Evolutionary conservation across 192 early-diverging fungal genomes (phyloP).

Genomic region (Geosiphon pyriformis): DNA sequence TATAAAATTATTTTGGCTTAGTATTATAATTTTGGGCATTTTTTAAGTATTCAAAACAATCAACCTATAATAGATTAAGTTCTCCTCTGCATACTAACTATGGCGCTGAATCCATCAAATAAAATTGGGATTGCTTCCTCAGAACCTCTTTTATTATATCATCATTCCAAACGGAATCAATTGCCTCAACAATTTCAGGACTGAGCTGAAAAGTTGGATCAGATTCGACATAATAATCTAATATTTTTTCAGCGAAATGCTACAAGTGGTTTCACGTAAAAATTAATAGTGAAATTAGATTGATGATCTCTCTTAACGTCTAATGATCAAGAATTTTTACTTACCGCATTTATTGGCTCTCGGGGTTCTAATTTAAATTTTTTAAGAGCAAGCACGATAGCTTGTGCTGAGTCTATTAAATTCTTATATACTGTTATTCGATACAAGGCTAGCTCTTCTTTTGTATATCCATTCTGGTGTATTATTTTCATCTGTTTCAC

Average conservation of each 20-base stretch:
- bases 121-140: conserved; percentile 75
- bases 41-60: too few species aligned
- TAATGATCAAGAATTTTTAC: too few species aligned
- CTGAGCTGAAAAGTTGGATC: conserved; percentile 52
- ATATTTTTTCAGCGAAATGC: conserved; percentile 30
- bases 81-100: conserved; percentile 75
- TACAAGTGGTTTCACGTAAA: conserved; percentile 10
- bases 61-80: too few species aligned
- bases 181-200: conserved; percentile 60
- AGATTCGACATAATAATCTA: conserved; percentile 47
- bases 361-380: conserved; percentile 53
- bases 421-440: conserved; percentile 82
- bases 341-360: conserved; percentile 45
- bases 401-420: conserved; percentile 76
- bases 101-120: conserved; percentile 87
- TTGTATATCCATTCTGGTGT: conserved; percentile 85
- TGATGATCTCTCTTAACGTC: too few species aligned
- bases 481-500: conserved; percentile 98
- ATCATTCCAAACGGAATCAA: conserved; percentile 72
- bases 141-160: conserved; percentile 56
- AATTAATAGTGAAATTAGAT: too few species aligned
- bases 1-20: not conserved
- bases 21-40: too few species aligned
- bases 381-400: conserved; percentile 65
- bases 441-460: conserved; percentile 70